Conservation (phyloP, 140 eudicot species). For the Anethum foeniculum region DNA sequence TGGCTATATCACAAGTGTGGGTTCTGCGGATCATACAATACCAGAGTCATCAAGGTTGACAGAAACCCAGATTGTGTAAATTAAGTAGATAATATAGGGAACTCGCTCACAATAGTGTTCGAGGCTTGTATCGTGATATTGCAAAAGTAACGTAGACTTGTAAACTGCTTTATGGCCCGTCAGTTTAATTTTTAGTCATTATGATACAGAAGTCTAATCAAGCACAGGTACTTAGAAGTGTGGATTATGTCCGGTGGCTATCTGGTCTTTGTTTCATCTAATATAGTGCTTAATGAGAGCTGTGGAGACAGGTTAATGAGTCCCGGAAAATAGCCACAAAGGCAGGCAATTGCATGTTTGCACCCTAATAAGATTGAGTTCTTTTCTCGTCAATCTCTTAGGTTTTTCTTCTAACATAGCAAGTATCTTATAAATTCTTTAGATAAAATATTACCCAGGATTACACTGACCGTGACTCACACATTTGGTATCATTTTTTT, state of each 20-base stretch:
- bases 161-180: not conserved
- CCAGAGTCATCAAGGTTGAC: slow-evolving; percentile 76
- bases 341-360: not conserved
- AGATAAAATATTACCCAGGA: not conserved
- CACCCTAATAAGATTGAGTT: not conserved
- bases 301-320: not conserved
- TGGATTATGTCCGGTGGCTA: not conserved
- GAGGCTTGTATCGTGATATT: slow-evolving; percentile 4
- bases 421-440: not conserved
- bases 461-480: not conserved
- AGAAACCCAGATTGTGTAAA: slow-evolving; percentile 30
- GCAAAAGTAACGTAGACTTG: slow-evolving; percentile 5
- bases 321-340: not conserved
- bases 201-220: not conserved
- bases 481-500: not conserved
- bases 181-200: not conserved
- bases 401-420: not conserved
- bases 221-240: not conserved
- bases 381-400: not conserved
- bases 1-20: slow-evolving; percentile 98
- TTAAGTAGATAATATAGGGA: not conserved
- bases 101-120: not conserved
- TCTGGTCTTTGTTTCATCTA: not conserved
- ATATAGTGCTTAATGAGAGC: not conserved
- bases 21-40: slow-evolving; percentile 81